Conservation (phyloP, 176 grass and related monocot species). For the Leersia perrieri region DNA sequence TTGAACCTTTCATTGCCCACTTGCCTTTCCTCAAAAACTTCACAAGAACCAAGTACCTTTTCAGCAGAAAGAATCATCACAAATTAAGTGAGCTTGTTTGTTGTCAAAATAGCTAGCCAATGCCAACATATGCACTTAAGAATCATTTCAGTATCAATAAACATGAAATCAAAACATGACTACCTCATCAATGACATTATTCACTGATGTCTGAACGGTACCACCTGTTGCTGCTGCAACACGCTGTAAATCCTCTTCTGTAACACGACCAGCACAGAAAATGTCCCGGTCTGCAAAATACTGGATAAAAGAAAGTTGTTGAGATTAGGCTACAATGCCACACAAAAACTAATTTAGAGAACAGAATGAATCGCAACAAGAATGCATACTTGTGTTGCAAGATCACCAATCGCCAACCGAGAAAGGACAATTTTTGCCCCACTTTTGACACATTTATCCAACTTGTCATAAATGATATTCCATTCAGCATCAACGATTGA, state of each 20-base stretch:
- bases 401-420: conserved; percentile 73
- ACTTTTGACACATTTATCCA: conserved; percentile 97
- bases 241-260: conserved; percentile 69
- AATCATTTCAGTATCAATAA: not conserved
- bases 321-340: not conserved
- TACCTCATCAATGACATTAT: conserved; percentile 75
- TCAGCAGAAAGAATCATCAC: conserved; percentile 1
- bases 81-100: not conserved
- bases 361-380: not conserved
- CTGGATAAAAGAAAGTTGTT: conserved; percentile 24
- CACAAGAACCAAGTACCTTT: conserved; percentile 69
- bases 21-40: conserved; percentile 76
- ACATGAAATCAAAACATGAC: not conserved
- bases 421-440: conserved; percentile 77
- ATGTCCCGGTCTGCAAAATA: conserved; percentile 83
- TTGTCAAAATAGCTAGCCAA: not conserved
- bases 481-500: conserved; percentile 99
- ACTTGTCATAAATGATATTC: conserved; percentile 99
- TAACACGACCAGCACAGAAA: conserved; percentile 74
- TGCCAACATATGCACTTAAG: not conserved
- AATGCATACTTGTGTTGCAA: conserved; percentile 61
- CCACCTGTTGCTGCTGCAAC: conserved; percentile 73
- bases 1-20: conserved; percentile 83
- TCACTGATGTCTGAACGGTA: conserved; percentile 71
- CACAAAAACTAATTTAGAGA: not conserved